Conservation (phyloP, 768 basidiomycete genomes). For the Amanita muscaria region DNA sequence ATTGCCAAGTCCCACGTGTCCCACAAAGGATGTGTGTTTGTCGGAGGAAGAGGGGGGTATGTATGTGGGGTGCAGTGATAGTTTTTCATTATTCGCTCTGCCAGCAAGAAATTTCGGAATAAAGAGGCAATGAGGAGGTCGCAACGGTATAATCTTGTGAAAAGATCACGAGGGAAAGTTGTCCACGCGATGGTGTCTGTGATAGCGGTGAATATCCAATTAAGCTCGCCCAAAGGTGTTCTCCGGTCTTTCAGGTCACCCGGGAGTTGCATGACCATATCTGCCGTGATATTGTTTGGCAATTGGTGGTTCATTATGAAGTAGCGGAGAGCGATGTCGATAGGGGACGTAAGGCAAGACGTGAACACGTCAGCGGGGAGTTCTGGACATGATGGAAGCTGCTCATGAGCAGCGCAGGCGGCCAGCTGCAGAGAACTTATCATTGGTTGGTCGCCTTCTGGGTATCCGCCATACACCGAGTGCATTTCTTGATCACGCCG, state of each 20-base stretch:
- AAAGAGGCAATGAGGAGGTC: constrained; percentile 93
- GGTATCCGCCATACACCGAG: constrained; percentile 47
- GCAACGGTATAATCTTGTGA: constrained; percentile 89
- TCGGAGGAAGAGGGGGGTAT: constrained; percentile 82
- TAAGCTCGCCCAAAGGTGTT: constrained; percentile 95
- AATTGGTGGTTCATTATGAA: constrained; percentile 88
- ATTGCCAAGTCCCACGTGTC: constrained; percentile 97
- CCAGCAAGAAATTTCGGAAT: constrained; percentile 95
- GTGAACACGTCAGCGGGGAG: constrained; percentile 97
- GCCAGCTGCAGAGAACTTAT: constrained; percentile 90
- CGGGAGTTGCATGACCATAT: constrained; percentile 92
- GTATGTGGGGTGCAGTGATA: constrained; percentile 97
- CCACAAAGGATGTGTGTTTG: constrained; percentile 97
- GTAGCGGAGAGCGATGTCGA: constrained; percentile 93
- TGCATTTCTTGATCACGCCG: constrained; percentile 62
- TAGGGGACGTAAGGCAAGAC: constrained; percentile 94
- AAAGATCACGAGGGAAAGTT: constrained; percentile 86
- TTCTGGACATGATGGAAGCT: constrained; percentile 90
- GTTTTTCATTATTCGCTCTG: constrained; percentile 96
- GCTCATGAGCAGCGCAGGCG: constrained; percentile 86
- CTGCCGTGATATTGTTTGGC: constrained; percentile 69
- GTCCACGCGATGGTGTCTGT: constrained; percentile 99
- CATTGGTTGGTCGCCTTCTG: constrained; percentile 59
- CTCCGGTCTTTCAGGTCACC: constrained; percentile 95
- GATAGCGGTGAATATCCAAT: constrained; percentile 99